Base-by-base conservation (phyloP, 1,284 basidiomycete genomes). In the Wallemia hederae region DNA sequence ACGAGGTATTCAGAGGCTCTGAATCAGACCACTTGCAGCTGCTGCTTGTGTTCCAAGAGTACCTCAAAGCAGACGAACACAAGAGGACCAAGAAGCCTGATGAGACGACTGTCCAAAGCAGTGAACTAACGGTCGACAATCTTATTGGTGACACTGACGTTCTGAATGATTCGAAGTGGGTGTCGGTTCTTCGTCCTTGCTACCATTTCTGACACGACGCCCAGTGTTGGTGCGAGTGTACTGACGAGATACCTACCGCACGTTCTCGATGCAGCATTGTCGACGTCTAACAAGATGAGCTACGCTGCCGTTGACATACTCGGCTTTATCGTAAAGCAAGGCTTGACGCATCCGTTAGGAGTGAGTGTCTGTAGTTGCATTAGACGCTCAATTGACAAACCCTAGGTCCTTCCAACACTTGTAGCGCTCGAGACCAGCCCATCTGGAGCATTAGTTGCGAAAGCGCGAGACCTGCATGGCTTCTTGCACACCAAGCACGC, bases 81-180 rank as follows among this genome's bases (percentile, higher is more conserved):
- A 62, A 62, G 39, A 77, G 65, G 63, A 67, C 56, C 78, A 79
- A 14, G 5, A 49, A 49, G 39, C 14, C n/a, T 62, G 31, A 25
- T 17, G 60, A 15, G 55, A 28, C 31, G 24, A 61, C 72, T 70
- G 76, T 22, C 3, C 11, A 49, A n/a, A 14, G 64, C 62, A 64
- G 66, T 39, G 66, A 72, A 0, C 70, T 72, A n/a, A 74, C 76
- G 26, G 79, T 87, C 39, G 82, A 89, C 66, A 87, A 96, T 66
- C 74, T 99, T 1, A 85, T 96, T 7, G 94, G 94, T 1, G 91
- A 91, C 66, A 88, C 88, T 0, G 84, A 88, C 65, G 85, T 82
- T 0, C 90, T 96, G 69, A 88, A 89, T 0, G 92, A 98, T 67
- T 94, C 92, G 22, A 88, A 83, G 90, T 92, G 70, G 65, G 78